Base-by-base conservation (phyloP, 768 basidiomycete genomes). In the Xerocomus potaroensis region DNA sequence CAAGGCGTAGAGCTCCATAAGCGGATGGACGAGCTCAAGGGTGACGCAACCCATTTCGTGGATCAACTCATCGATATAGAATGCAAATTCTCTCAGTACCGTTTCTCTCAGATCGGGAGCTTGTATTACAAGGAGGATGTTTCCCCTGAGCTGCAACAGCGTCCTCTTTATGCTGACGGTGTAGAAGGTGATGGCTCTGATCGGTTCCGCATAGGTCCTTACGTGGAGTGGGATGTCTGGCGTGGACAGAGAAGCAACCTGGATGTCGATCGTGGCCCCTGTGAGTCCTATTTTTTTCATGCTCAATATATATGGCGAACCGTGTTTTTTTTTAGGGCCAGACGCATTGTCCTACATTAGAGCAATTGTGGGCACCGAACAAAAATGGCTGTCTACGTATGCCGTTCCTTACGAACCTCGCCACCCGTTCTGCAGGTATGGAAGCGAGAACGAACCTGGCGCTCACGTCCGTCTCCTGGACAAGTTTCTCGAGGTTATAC, bases 101-200 rank as follows among this genome's bases (percentile, higher is more conserved):
- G 24, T n/a, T 69, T 71, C 47, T 54, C 65, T 14, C 59, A 56
- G 18, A 58, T 63, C n/a, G 69, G 67, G 26, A 69, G 66, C 42
- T 49, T 70, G 36, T 69, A 69, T 48, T 70, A 61, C 57, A 66
- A 61, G 47, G 52, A 64, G 21, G 67, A 68, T 37, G 37, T 53
- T 26, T 45, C 51, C 9, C 41, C 21, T 27, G 36, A 50, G 26
- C 15, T 45, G 22, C 47, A 53, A 29, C 29, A 43, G 30, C 45
- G 44, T 8, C 45, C 53, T 30, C 48, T 53, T 21, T 51, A 54
- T 21, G 51, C 50, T 11, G 58, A 50, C 42, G 65, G 59, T 44
- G 50, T 63, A 12, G 61, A 68, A 19, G 69, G 68, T 9, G 69
- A 58, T 9, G 58, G 56, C 26, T 47, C 57, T 0, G 58, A 66